These are phyloP conservation scores for Populus davidiana DNA, from an alignment of 345 rosid genomes.

Conservation along the genomic window DNA sequence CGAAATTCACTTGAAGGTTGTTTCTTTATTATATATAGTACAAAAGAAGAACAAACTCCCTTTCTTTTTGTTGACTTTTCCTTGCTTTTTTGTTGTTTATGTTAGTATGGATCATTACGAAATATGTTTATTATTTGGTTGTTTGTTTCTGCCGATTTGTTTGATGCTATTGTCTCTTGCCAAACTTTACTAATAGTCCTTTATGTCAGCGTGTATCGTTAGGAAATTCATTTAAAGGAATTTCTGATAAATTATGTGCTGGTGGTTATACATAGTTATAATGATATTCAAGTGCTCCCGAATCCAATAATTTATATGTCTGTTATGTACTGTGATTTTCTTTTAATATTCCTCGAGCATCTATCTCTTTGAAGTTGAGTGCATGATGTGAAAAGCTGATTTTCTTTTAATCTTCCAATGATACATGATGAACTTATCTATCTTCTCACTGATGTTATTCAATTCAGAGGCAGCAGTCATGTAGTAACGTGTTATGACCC, in stretches of 20 bases:
- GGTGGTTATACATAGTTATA: neutral
- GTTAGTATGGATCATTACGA: neutral
- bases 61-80: neutral
- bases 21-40: neutral
- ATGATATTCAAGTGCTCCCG: neutral
- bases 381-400: neutral
- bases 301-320: neutral
- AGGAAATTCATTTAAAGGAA: neutral
- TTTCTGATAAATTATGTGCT: neutral
- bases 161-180: neutral
- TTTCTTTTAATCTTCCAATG: neutral
- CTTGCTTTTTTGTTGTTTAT: slow-evolving; percentile 7
- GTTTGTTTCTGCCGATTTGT: neutral
- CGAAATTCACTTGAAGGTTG: slow-evolving; percentile 92
- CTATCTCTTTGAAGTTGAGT: neutral
- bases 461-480: neutral
- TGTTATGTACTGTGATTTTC: neutral
- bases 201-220: neutral
- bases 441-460: neutral
- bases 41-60: neutral
- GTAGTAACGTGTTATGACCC: neutral
- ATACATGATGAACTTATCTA: neutral
- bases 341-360: neutral
- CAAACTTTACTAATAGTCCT: neutral
- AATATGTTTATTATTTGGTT: neutral